Percentiles rank a stretch among this genome's conserved stretches.
Evolutionary conservation across 208 protist species (phyloP).

Genomic region (Wallacemonas rigidus): DNA sequence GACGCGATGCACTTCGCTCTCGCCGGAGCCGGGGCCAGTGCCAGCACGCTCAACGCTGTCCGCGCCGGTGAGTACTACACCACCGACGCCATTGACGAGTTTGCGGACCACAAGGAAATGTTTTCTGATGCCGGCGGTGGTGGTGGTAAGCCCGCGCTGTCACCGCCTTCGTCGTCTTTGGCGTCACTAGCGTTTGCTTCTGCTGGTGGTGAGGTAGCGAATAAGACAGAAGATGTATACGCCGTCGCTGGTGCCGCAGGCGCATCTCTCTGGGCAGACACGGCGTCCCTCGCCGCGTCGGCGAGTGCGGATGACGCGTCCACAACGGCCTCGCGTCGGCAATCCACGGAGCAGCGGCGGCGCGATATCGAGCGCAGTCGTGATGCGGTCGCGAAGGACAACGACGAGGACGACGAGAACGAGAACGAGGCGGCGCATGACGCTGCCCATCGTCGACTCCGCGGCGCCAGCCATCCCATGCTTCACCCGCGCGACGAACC

Average conservation of each 20-base stretch:
- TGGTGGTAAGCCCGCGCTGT: too few relatives aligned
- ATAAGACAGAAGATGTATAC: not conserved
- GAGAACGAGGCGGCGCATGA: not conserved
- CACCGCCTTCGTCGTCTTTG: too few relatives aligned
- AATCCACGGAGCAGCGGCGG: not conserved
- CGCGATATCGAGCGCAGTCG: slow-evolving; percentile 11
- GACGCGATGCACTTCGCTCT: not conserved
- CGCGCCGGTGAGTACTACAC: slow-evolving; percentile 32
- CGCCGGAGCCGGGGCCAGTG: slow-evolving; percentile 14
- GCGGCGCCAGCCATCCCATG: too few relatives aligned
- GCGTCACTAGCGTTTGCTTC: not conserved
- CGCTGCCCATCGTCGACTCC: not conserved
- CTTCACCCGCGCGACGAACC: not conserved
- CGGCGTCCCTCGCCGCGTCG: not conserved
- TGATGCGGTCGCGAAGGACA: slow-evolving; percentile 15
- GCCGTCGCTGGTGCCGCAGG: too few relatives aligned
- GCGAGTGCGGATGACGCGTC: not conserved
- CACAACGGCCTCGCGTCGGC: not conserved
- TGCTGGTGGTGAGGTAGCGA: slow-evolving; percentile 6
- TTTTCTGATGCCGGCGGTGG: slow-evolving; percentile 10
- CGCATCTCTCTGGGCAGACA: too few relatives aligned
- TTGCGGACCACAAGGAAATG: slow-evolving; percentile 10
- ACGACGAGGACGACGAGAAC: slow-evolving; percentile 18
- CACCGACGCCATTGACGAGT: slow-evolving; percentile 39
- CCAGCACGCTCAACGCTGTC: slow-evolving; percentile 20